Percentiles rank a stretch among this genome's conserved stretches.
Conservation (phyloP, 169 alveolate genomes). For the Hammondia hammondi region DNA sequence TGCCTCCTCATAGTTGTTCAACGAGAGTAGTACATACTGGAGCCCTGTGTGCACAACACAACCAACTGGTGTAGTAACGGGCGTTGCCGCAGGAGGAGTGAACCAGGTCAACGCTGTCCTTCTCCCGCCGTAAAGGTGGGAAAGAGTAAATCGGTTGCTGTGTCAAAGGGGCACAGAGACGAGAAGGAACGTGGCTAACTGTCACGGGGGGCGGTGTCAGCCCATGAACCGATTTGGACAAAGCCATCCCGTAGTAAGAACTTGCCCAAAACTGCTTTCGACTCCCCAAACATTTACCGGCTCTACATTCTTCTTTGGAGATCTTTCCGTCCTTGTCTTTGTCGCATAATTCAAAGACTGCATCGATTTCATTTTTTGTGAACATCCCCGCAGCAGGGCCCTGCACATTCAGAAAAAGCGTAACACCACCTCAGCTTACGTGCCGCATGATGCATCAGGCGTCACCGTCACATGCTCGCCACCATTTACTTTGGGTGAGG, state of each 20-base stretch:
- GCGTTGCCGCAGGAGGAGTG: no score
- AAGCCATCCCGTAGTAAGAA: no score
- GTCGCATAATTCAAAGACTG: constrained; percentile 12
- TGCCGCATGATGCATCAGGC: no score
- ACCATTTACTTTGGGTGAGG: no score
- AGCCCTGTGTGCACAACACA: background rate
- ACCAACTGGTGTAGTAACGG: no score
- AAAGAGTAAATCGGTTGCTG: background rate
- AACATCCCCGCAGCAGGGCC: constrained; percentile 23
- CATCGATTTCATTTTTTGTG: background rate
- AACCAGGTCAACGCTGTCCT: background rate
- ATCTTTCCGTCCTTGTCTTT: background rate
- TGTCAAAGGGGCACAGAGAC: background rate
- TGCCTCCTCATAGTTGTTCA: background rate
- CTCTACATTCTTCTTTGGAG: background rate
- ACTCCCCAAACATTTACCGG: background rate
- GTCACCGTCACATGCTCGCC: no score
- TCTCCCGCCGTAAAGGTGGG: background rate
- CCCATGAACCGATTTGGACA: no score
- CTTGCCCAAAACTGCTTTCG: background rate
- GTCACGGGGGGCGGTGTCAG: no score
- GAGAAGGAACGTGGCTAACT: no score
- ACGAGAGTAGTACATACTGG: background rate
- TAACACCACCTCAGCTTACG: background rate
- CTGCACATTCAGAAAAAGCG: background rate